phyloP scores from a whole-genome alignment of 108 stramenopile genomes.

The Aurantiochytrium sp. region DNA sequence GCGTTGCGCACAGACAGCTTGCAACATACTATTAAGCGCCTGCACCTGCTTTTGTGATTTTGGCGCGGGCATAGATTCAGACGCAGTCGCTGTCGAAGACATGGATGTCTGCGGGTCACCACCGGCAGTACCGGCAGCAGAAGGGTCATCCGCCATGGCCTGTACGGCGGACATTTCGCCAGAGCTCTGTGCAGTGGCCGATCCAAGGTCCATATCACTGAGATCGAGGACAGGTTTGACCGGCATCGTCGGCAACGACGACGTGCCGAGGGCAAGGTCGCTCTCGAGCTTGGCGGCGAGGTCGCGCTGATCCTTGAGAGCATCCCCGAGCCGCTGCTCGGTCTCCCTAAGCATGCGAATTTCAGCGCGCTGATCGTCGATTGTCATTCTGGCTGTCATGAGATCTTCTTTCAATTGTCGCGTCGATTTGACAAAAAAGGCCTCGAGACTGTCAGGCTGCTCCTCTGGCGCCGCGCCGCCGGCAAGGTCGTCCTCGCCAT shows the following conservation, averaged over 20 bases:
- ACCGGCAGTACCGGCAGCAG: not conserved
- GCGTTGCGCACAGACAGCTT: not conserved
- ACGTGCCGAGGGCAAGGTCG: not conserved
- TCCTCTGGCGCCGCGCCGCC: not conserved
- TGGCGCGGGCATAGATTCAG: no score
- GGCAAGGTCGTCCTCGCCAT: not conserved
- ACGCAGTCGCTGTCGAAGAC: not conserved
- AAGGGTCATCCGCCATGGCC: not conserved
- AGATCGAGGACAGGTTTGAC: not conserved
- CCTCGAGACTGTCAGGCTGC: not conserved
- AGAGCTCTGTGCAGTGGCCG: not conserved
- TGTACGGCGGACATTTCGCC: not conserved
- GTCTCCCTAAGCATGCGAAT: not conserved
- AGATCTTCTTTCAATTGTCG: slow-evolving; percentile 6
- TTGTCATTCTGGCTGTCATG: not conserved
- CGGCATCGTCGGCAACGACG: not conserved
- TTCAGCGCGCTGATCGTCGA: not conserved
- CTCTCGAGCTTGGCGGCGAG: not conserved
- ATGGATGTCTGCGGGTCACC: no score
- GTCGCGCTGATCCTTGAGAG: not conserved
- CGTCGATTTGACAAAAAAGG: not conserved
- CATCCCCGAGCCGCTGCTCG: not conserved
- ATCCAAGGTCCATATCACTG: not conserved
- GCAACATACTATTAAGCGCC: not conserved
- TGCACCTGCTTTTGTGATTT: not conserved